phyloP scores from a whole-genome alignment of 257 asterid species.

The Anisodus acutangulus region DNA sequence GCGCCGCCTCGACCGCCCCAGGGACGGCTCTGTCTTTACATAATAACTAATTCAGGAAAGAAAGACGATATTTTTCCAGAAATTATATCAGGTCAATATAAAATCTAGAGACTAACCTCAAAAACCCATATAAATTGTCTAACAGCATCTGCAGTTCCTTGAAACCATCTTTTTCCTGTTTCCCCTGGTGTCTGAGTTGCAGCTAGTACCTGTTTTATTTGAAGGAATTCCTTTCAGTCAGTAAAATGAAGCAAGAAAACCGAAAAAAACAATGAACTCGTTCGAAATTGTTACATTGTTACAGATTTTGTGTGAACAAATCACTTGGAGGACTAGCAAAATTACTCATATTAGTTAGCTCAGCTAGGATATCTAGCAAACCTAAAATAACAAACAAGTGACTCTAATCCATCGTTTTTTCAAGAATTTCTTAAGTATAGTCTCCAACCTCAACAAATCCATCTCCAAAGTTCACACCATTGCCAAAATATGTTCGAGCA shows the following conservation, averaged over 20 bases:
- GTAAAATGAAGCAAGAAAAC: neutral
- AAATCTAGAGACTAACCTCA: constrained; percentile 57
- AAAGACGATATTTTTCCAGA: neutral
- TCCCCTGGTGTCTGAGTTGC: constrained; percentile 96
- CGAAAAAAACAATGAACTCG: neutral
- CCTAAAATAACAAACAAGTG: neutral
- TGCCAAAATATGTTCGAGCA: constrained; percentile 86
- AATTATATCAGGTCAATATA: neutral
- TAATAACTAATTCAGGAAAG: neutral
- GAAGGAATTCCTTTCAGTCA: neutral
- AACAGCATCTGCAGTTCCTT: constrained; percentile 98
- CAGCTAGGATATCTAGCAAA: constrained; percentile 1
- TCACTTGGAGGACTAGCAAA: neutral
- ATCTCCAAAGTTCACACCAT: constrained; percentile 86
- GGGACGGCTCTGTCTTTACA: neutral
- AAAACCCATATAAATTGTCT: constrained; percentile 89
- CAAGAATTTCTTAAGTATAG: neutral
- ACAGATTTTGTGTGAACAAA: neutral
- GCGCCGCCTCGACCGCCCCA: too few relatives aligned
- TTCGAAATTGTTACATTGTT: neutral
- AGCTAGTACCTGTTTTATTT: constrained; percentile 70
- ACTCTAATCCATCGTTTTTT: neutral
- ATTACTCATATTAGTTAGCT: neutral
- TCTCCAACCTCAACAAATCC: constrained; percentile 84
- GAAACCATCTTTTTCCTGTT: constrained; percentile 87